Evolutionary conservation across 192 early-diverging fungal genomes (phyloP).

Genomic region (Phycomyces blakesleeanus): DNA sequence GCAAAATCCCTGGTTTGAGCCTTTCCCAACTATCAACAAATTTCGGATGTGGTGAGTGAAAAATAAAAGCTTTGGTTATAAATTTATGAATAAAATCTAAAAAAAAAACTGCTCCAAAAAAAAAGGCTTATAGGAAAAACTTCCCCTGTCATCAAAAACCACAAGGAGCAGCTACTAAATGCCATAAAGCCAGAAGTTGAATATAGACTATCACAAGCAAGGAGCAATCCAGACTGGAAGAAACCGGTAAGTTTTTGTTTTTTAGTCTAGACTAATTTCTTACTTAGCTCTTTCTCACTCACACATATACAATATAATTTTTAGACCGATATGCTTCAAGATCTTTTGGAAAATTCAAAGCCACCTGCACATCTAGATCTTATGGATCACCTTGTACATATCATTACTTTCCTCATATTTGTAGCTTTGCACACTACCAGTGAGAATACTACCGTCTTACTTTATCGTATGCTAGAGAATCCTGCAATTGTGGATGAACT

Average conservation of each 20-base stretch:
- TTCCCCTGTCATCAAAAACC: background rate
- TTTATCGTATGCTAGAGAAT: conserved; percentile 18
- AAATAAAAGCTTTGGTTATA: background rate
- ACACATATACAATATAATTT: no score
- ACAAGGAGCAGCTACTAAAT: background rate
- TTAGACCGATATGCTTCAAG: conserved; percentile 20
- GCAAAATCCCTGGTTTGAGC: conserved; percentile 4
- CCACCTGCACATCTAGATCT: background rate
- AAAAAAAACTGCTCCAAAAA: background rate
- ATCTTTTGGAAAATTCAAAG: conserved; percentile 11
- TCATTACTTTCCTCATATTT: conserved; percentile 18
- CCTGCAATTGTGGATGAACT: conserved; percentile 18
- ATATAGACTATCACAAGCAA: background rate
- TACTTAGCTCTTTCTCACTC: no score
- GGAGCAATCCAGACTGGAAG: background rate
- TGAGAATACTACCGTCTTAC: conserved; percentile 1
- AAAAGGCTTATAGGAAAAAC: conserved; percentile 6
- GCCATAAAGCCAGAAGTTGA: conserved; percentile 8
- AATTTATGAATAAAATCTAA: no score
- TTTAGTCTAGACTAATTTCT: no score
- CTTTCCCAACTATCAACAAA: background rate
- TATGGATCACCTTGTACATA: conserved; percentile 9
- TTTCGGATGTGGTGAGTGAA: conserved; percentile 6
- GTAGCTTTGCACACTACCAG: conserved; percentile 24
- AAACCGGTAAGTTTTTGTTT: background rate